Evolutionary conservation across 805 yeast species (phyloP).

Genomic region (Lipomyces starkeyi): DNA sequence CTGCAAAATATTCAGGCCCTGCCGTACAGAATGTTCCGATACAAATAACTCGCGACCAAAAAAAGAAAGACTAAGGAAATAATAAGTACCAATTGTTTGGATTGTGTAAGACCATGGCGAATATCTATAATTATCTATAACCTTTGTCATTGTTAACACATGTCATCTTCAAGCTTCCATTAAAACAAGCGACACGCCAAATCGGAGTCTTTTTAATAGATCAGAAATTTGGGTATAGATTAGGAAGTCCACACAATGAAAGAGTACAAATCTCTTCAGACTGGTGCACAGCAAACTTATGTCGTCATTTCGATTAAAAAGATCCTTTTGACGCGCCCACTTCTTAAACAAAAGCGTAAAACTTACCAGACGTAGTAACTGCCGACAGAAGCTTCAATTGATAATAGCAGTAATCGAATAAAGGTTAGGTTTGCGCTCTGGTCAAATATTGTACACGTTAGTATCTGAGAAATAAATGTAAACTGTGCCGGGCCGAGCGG

Average conservation of each 20-base stretch:
- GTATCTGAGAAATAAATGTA: neutral
- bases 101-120: slow-evolving; percentile 85
- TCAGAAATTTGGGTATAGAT: slow-evolving; percentile 39
- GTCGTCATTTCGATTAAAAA: slow-evolving; percentile 22
- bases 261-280: slow-evolving; percentile 39
- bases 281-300: slow-evolving; percentile 37
- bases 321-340: neutral
- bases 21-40: neutral
- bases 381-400: neutral
- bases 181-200: neutral
- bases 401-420: neutral
- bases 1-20: neutral
- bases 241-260: slow-evolving; percentile 34
- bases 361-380: neutral
- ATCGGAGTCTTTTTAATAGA: slow-evolving; percentile 8
- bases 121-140: neutral
- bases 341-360: neutral
- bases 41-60: neutral
- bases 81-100: slow-evolving; percentile 79
- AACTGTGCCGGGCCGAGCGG: neutral
- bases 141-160: neutral
- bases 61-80: slow-evolving; percentile 13
- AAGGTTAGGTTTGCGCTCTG: neutral
- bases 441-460: neutral
- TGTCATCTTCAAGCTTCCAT: neutral